These are phyloP conservation scores for Bjerkandera adusta DNA, from an alignment of 1,284 basidiomycete genomes.

Conservation along the genomic window DNA sequence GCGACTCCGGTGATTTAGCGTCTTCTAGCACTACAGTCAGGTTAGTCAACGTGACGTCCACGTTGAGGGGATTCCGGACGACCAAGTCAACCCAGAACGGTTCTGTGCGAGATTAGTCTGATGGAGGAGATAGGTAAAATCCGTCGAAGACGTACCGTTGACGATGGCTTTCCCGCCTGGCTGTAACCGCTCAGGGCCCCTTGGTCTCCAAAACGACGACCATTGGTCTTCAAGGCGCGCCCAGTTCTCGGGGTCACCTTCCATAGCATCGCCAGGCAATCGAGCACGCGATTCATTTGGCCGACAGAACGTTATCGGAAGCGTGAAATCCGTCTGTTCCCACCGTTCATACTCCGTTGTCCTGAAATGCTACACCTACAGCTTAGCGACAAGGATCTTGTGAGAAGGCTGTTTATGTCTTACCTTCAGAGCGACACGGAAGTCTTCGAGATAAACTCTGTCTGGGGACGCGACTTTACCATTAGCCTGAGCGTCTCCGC, in stretches of 20 bases:
- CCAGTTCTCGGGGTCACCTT: slow-evolving; percentile 52
- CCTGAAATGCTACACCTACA: slow-evolving; percentile 54
- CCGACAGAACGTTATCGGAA: slow-evolving; percentile 61
- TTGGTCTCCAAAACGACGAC: slow-evolving; percentile 56
- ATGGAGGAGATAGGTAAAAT: not conserved
- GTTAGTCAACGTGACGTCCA: slow-evolving; percentile 63
- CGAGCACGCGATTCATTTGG: slow-evolving; percentile 52
- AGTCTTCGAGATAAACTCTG: slow-evolving; percentile 73
- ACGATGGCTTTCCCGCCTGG: slow-evolving; percentile 57
- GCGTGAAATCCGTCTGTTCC: slow-evolving; percentile 40
- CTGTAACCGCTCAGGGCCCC: slow-evolving; percentile 50
- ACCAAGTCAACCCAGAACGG: slow-evolving; percentile 73
- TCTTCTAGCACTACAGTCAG: slow-evolving; percentile 54
- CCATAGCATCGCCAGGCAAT: slow-evolving; percentile 45
- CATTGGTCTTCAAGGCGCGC: slow-evolving; percentile 60
- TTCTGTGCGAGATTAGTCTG: slow-evolving; percentile 41
- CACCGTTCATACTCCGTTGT: slow-evolving; percentile 45
- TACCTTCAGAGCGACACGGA: slow-evolving; percentile 73
- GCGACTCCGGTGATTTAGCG: slow-evolving; percentile 27
- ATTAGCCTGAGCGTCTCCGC: slow-evolving; percentile 19
- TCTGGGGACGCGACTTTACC: slow-evolving; percentile 39
- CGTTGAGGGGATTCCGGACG: slow-evolving; percentile 66
- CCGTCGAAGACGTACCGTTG: slow-evolving; percentile 45
- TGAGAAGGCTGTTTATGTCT: slow-evolving; percentile 17
- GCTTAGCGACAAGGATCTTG: not conserved